These are phyloP conservation scores for Ananas comosus DNA, from an alignment of 176 grass and related monocot genomes.

Conservation along the genomic window DNA sequence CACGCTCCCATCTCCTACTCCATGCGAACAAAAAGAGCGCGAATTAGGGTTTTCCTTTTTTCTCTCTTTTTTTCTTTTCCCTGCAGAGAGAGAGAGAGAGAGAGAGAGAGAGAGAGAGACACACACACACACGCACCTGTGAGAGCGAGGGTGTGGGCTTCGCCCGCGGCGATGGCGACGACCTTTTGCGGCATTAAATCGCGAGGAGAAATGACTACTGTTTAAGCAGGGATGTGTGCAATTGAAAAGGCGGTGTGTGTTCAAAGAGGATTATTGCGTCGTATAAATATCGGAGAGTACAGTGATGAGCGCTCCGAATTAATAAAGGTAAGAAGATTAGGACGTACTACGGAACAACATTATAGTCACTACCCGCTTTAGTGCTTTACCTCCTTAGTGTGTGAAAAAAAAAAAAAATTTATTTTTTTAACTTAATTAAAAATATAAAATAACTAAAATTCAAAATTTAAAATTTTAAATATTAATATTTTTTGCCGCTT, in stretches of 20 bases:
- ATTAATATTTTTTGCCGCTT: no score
- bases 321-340: no score
- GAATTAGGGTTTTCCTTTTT: background rate
- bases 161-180: constrained; percentile 60
- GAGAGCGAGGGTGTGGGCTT: constrained; percentile 94
- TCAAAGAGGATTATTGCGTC: background rate
- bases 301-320: no score
- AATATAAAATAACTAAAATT: no score
- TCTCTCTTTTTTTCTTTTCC: background rate
- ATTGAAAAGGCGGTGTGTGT: background rate
- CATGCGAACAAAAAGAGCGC: constrained; percentile 5
- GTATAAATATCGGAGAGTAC: no score
- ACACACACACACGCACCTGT: constrained; percentile 44
- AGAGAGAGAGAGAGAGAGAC: no score
- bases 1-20: constrained; percentile 60
- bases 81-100: background rate
- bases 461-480: no score
- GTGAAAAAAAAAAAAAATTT: no score
- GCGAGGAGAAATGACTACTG: background rate
- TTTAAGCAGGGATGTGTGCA: background rate
- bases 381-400: no score
- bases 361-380: no score
- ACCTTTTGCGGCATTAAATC: constrained; percentile 66
- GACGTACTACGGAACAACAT: no score
- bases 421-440: no score